Conservation (phyloP, 352 stramenopile species). For the Phytophthora cactorum region DNA sequence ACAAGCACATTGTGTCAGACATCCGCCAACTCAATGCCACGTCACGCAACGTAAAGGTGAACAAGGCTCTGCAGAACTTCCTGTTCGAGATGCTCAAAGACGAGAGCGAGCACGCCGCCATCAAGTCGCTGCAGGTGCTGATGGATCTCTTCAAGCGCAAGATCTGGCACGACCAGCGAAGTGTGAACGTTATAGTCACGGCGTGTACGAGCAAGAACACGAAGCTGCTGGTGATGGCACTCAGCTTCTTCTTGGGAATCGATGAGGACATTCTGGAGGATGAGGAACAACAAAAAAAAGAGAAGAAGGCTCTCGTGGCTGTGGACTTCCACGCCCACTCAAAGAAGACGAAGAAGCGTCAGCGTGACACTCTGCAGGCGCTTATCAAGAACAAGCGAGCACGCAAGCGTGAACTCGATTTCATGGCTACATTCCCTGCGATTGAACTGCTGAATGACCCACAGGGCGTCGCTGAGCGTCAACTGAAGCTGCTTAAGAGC, state of each 20-base stretch:
- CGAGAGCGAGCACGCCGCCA: slow-evolving; percentile 82
- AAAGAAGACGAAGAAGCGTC: slow-evolving; percentile 96
- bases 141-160: slow-evolving; percentile 96
- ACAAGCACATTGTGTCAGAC: slow-evolving; percentile 97
- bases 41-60: slow-evolving; percentile 96
- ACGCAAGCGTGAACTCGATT: slow-evolving; percentile 76
- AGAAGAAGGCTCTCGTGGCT: slow-evolving; percentile 80
- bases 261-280: slow-evolving; percentile 98
- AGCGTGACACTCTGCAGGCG: slow-evolving; percentile 85
- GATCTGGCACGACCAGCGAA: slow-evolving; percentile 97
- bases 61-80: slow-evolving; percentile 95
- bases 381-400: slow-evolving; percentile 92
- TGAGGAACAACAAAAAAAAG: slow-evolving; percentile 91
- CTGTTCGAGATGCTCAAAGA: slow-evolving; percentile 95
- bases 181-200: slow-evolving; percentile 97
- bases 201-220: slow-evolving; percentile 90
- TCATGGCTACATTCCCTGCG: slow-evolving; percentile 92
- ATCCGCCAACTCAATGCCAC: slow-evolving; percentile 88
- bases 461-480: slow-evolving; percentile 93
- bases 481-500: slow-evolving; percentile 92
- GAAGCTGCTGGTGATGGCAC: slow-evolving; percentile 89
- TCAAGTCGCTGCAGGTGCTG: slow-evolving; percentile 93
- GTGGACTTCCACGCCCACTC: slow-evolving; percentile 96
- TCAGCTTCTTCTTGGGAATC: slow-evolving; percentile 99
- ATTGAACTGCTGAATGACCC: slow-evolving; percentile 98